Evolutionary conservation across 345 rosid species (phyloP), one percentile per base, ranked within the genome.

Genomic region (Gossypium raimondii): DNA sequence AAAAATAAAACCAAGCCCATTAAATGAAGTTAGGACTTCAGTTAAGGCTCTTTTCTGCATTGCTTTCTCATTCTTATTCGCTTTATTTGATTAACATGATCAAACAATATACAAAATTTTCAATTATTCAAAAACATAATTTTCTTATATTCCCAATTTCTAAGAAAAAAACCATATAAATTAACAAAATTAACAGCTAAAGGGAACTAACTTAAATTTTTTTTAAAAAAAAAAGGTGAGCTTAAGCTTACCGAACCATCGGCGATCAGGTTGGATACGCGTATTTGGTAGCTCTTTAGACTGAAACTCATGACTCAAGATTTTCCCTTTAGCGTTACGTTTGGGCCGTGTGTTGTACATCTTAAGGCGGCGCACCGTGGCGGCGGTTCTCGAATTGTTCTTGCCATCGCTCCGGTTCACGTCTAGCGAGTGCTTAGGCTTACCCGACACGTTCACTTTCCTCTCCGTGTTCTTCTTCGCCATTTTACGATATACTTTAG

Each of bases 391-490:
- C 10, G 81, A 75, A 12, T 81, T 80, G 78, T 84, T 86, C 16
- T 87, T 60, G 29, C 64, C 88, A 78, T 85, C 86, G 12, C 77
- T 77, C 0, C 98, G 90, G 82, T 94, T 92, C 3, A 81, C 87
- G 78, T 94, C 98, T n/a, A 94, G 90, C 0, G 96, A 89, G 79
- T 92, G 98, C 84, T 92, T 94, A 18, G 96, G 97, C 81, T 91
- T 94, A 0, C 98, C 99, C 8, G 94, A 89, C 0, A 88, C 84
- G 74, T 87, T 93, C n/a, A 83, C 80, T 73, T 82, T 90, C 88
- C n/a, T 89, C 90, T 91, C 96, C 77, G 69, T 80, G 67, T 64
- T 81, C 79, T 79, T 81, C 79, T 73, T 81, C 52, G 18, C 83
- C 91, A 87, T 85, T 68, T 11, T 78, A 2, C 14, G 25, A 53